Percentiles rank a stretch among this genome's conserved stretches.
phyloP scores from a whole-genome alignment of 2,329 filamentous ascomycete genomes.

The Aspergillus fischeri region DNA sequence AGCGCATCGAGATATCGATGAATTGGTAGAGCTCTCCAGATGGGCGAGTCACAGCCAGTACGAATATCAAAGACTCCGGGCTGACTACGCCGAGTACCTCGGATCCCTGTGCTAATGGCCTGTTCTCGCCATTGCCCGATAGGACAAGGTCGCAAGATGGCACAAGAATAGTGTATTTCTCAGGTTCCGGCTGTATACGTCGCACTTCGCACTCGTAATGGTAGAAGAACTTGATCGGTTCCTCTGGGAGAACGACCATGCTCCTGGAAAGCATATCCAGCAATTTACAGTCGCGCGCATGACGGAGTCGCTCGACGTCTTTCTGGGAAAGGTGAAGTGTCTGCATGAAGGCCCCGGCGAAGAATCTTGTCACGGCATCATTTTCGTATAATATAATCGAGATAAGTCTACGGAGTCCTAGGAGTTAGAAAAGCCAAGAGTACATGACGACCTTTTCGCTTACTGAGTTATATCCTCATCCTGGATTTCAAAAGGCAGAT shows the following conservation, averaged over 20 bases:
- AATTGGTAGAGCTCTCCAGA: constrained; percentile 1
- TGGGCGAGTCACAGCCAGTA: constrained; percentile 2
- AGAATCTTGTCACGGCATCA: constrained; percentile 15
- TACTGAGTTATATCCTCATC: constrained; percentile 1
- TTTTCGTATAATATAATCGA: constrained; percentile 8
- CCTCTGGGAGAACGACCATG: not conserved
- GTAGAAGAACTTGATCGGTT: constrained; percentile 7
- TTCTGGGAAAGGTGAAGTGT: constrained; percentile 4
- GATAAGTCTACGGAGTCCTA: constrained; percentile 4
- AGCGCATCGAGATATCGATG: constrained; percentile 4
- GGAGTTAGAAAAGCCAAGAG: not conserved
- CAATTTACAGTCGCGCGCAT: constrained; percentile 2
- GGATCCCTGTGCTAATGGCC: not conserved
- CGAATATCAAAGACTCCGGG: constrained; percentile 4
- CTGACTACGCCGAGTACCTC: constrained; percentile 4
- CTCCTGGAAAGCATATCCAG: constrained; percentile 3
- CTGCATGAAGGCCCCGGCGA: constrained; percentile 18
- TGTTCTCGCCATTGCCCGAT: constrained; percentile 1
- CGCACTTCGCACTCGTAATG: constrained; percentile 1
- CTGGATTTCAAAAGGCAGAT: not conserved
- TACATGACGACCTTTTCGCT: not conserved
- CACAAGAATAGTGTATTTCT: not conserved
- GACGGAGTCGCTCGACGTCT: constrained; percentile 5
- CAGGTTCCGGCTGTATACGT: not conserved
- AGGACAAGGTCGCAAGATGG: constrained; percentile 7